Evolutionary conservation across 2,329 filamentous ascomycete species (phyloP).

Genomic region (Ophiosphaerella korrae): DNA sequence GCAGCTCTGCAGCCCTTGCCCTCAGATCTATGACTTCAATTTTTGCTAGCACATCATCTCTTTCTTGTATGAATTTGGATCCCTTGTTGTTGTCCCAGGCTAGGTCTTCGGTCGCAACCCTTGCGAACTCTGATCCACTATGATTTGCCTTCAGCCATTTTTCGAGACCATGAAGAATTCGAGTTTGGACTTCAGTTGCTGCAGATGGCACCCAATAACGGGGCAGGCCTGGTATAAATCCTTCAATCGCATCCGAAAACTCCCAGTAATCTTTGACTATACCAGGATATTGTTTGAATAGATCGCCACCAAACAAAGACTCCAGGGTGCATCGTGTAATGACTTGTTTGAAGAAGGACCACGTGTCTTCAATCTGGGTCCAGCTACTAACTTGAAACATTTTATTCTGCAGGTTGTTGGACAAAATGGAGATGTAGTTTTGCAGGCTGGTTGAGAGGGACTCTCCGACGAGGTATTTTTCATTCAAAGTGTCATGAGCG

Average conservation of each 20-base stretch:
- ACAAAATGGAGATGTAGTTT: slow-evolving; percentile 26
- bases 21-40: slow-evolving; percentile 11
- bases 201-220: slow-evolving; percentile 15
- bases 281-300: slow-evolving; percentile 33
- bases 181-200: slow-evolving; percentile 22
- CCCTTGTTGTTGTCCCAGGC: slow-evolving; percentile 27
- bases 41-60: slow-evolving; percentile 17
- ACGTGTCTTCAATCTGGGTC: slow-evolving; percentile 39
- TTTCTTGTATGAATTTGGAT: slow-evolving; percentile 27
- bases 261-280: slow-evolving; percentile 34
- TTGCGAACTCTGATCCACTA: slow-evolving; percentile 21
- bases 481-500: slow-evolving; percentile 10
- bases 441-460: slow-evolving; percentile 14
- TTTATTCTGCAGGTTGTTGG: slow-evolving; percentile 32
- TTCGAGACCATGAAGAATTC: slow-evolving; percentile 24
- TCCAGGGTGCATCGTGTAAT: slow-evolving; percentile 31
- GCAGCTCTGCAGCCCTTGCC: slow-evolving; percentile 23
- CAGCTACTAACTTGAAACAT: slow-evolving; percentile 36
- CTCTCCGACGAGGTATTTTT: slow-evolving; percentile 22
- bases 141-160: slow-evolving; percentile 28
- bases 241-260: slow-evolving; percentile 27
- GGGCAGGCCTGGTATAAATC: slow-evolving; percentile 24
- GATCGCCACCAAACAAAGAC: slow-evolving; percentile 28
- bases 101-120: slow-evolving; percentile 13
- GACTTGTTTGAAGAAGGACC: slow-evolving; percentile 36